phyloP scores from a whole-genome alignment of 106 monocot genomes.

The Acorus calamus region DNA sequence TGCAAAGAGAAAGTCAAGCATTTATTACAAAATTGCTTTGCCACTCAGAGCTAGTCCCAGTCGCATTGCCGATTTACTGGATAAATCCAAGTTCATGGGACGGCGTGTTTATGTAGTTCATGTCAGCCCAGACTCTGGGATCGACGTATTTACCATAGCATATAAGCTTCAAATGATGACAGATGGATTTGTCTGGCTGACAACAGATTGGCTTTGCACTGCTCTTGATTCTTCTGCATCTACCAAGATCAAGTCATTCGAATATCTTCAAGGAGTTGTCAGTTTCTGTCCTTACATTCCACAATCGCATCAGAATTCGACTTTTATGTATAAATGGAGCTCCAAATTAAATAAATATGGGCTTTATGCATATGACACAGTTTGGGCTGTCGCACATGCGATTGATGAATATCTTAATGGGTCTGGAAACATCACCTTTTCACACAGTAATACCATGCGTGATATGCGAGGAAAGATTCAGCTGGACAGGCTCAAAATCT shows the following conservation, averaged over 20 bases:
- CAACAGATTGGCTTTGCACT: constrained; percentile 68
- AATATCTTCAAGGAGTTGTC: constrained; percentile 50
- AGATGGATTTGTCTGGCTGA: constrained; percentile 55
- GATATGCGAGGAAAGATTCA: constrained; percentile 22
- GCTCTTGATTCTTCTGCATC: constrained; percentile 21
- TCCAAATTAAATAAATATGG: constrained; percentile 39
- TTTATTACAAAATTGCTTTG: constrained; percentile 36
- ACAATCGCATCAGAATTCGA: constrained; percentile 19
- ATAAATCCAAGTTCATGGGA: constrained; percentile 31
- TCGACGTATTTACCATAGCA: constrained; percentile 43
- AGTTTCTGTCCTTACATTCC: constrained; percentile 48
- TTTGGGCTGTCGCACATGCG: constrained; percentile 56
- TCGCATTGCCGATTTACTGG: constrained; percentile 24
- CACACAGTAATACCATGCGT: constrained; percentile 9
- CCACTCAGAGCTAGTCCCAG: constrained; percentile 19
- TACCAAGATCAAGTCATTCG: constrained; percentile 1
- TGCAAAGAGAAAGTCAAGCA: constrained; percentile 23
- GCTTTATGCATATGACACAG: constrained; percentile 60
- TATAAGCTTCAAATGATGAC: constrained; percentile 53
- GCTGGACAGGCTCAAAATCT: constrained; percentile 29
- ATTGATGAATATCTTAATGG: constrained; percentile 42
- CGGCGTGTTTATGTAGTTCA: constrained; percentile 61
- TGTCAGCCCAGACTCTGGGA: constrained; percentile 57
- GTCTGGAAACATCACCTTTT: constrained; percentile 30
- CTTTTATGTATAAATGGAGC: constrained; percentile 38